Percentiles rank a stretch among this genome's conserved stretches.
phyloP scores from a whole-genome alignment of 2,329 filamentous ascomycete species.

The Cladophialophora psammophila region DNA sequence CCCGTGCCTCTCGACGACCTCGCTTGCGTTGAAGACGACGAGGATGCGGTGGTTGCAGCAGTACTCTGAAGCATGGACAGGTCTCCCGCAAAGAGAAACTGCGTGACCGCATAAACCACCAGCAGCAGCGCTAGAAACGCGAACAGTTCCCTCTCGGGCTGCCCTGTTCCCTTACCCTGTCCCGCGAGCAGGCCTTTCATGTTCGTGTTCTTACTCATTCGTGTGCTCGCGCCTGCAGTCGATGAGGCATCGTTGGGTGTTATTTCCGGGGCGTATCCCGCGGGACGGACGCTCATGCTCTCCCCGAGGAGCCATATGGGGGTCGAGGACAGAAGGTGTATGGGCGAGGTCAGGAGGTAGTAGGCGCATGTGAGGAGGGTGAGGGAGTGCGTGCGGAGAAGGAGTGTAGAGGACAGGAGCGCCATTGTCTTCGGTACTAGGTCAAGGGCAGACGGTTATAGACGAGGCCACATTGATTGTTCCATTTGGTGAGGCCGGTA shows the following conservation, averaged over 20 bases:
- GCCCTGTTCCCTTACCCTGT: not conserved
- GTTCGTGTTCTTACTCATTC: not conserved
- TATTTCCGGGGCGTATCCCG: constrained; percentile 32
- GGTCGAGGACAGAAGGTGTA: constrained; percentile 32
- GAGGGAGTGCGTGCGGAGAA: constrained; percentile 35
- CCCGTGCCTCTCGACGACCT: not conserved
- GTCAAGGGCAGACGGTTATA: not conserved
- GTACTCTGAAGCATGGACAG: constrained; percentile 24
- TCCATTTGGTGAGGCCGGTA: not conserved
- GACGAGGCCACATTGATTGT: not conserved
- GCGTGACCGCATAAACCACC: constrained; percentile 27
- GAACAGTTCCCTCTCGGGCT: constrained; percentile 33
- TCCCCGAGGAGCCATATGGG: constrained; percentile 39
- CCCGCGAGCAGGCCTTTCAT: not conserved
- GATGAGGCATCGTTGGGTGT: not conserved
- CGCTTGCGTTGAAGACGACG: constrained; percentile 1
- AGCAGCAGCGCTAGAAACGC: constrained; percentile 35
- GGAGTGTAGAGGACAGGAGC: constrained; percentile 37
- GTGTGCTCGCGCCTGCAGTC: too few relatives aligned
- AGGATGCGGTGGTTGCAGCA: not conserved
- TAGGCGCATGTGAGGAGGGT: constrained; percentile 32
- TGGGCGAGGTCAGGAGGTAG: constrained; percentile 37
- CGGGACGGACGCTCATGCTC: constrained; percentile 36
- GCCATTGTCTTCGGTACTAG: constrained; percentile 29
- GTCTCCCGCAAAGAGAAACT: constrained; percentile 37